Percentiles rank a stretch among this genome's conserved stretches.
Conservation (phyloP, 495 filamentous ascomycete genomes). For the Jackrogersella minutella region DNA sequence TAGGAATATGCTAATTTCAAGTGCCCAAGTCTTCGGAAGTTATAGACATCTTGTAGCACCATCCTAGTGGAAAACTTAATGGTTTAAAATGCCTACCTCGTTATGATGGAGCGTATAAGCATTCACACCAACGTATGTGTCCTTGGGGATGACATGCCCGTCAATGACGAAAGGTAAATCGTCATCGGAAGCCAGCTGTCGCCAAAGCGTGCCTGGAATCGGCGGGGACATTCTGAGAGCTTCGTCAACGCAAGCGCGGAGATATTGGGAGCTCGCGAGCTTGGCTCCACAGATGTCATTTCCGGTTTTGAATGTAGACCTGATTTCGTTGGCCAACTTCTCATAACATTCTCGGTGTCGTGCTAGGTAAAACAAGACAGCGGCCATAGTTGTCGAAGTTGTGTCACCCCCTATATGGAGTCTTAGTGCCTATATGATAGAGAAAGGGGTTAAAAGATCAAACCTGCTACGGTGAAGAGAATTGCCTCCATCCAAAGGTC, state of each 20-base stretch:
- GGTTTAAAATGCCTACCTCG: not conserved
- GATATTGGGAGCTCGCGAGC: slow-evolving; percentile 57
- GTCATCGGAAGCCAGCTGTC: slow-evolving; percentile 31
- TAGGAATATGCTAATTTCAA: not conserved
- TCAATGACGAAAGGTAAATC: not conserved
- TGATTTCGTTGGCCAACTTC: slow-evolving; percentile 53
- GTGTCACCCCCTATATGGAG: slow-evolving; percentile 22
- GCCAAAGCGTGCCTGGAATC: slow-evolving; percentile 56
- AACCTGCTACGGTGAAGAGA: slow-evolving; percentile 32
- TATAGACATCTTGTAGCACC: too few species aligned
- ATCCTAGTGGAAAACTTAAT: not conserved
- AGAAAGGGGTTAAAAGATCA: not conserved
- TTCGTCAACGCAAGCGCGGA: slow-evolving; percentile 64
- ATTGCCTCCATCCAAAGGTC: slow-evolving; percentile 34
- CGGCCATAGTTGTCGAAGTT: slow-evolving; percentile 11
- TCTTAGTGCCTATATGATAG: not conserved
- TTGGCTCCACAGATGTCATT: slow-evolving; percentile 51
- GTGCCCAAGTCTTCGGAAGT: not conserved
- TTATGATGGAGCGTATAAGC: not conserved
- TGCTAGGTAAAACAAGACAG: slow-evolving; percentile 24
- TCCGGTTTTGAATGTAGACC: slow-evolving; percentile 44
- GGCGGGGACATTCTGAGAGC: slow-evolving; percentile 64
- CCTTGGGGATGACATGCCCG: not conserved
- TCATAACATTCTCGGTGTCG: slow-evolving; percentile 50
- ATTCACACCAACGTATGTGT: not conserved